phyloP scores from a whole-genome alignment of 2,329 filamentous ascomycete genomes.

The Penicillium sp. region DNA sequence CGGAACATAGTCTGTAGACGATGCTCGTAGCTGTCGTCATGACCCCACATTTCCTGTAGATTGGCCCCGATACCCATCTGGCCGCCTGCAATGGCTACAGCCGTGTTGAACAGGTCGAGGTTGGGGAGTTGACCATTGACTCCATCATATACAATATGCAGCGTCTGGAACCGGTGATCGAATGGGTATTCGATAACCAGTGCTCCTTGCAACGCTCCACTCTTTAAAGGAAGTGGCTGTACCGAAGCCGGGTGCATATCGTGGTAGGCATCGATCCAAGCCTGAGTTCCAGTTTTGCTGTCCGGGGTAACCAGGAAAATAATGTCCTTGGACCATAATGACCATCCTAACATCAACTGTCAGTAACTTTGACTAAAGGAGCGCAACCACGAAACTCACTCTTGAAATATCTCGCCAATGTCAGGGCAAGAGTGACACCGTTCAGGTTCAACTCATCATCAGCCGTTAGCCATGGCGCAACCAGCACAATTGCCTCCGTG shows the following conservation, averaged over 20 bases:
- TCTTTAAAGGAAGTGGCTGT: constrained; percentile 79
- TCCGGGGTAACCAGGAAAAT: constrained; percentile 87
- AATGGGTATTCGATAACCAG: constrained; percentile 91
- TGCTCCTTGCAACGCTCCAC: constrained; percentile 86
- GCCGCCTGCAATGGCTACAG: constrained; percentile 78
- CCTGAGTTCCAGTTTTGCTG: constrained; percentile 84
- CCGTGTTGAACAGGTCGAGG: constrained; percentile 91
- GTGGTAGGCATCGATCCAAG: constrained; percentile 98
- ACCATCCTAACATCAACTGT: constrained; percentile 64
- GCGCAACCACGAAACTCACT: constrained; percentile 45
- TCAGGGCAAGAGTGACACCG: constrained; percentile 80
- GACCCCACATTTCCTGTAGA: constrained; percentile 80
- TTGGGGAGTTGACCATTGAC: constrained; percentile 95
- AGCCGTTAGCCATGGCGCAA: constrained; percentile 84
- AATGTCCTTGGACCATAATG: constrained; percentile 97
- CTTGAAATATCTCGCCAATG: constrained; percentile 91
- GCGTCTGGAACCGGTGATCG: constrained; percentile 76
- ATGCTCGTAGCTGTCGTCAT: constrained; percentile 73
- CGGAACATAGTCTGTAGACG: constrained; percentile 84
- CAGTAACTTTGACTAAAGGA: constrained; percentile 6
- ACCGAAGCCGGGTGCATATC: constrained; percentile 74
- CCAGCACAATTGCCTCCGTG: constrained; percentile 91
- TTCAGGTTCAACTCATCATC: constrained; percentile 77
- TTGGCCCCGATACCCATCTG: constrained; percentile 87
- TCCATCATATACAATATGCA: constrained; percentile 93